A percentile compares a stretch with the other conserved stretches of the same genome.
Conservation (phyloP, 805 yeast species). For the Yamadazyma philogaea region DNA sequence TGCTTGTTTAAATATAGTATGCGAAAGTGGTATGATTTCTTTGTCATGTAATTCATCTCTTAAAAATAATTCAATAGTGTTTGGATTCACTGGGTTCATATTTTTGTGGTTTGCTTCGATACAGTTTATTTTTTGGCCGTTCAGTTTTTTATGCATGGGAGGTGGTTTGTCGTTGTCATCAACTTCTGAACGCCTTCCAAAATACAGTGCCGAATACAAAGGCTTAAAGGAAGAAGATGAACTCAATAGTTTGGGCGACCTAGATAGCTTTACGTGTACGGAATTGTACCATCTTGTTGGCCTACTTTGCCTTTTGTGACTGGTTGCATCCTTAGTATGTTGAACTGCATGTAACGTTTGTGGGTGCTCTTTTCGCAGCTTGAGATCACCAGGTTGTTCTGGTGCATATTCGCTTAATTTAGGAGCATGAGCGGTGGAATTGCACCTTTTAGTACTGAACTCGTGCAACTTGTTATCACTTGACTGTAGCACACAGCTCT, state of each 20-base stretch:
- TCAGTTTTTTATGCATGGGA: no score
- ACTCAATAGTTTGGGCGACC: neutral
- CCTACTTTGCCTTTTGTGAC: neutral
- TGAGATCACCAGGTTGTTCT: neutral
- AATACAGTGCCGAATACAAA: neutral
- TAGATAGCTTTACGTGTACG: neutral
- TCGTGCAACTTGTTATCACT: neutral
- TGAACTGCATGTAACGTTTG: neutral
- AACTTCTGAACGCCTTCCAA: neutral
- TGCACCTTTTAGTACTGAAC: neutral
- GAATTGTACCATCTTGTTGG: neutral
- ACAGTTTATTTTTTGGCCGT: neutral
- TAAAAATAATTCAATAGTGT: slow-evolving; percentile 6
- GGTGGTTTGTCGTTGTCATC: neutral
- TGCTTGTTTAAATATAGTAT: slow-evolving; percentile 8
- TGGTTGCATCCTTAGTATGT: neutral
- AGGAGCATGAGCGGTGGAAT: neutral
- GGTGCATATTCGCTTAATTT: neutral
- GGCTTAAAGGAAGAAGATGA: neutral
- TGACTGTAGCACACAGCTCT: neutral
- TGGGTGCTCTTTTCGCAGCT: neutral
- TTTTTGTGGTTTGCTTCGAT: neutral
- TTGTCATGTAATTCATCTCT: slow-evolving; percentile 12
- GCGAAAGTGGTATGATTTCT: slow-evolving; percentile 15
- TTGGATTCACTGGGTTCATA: neutral